Evolutionary conservation across 495 filamentous ascomycete species (phyloP).

Genomic region (Chaetomium tenue): DNA sequence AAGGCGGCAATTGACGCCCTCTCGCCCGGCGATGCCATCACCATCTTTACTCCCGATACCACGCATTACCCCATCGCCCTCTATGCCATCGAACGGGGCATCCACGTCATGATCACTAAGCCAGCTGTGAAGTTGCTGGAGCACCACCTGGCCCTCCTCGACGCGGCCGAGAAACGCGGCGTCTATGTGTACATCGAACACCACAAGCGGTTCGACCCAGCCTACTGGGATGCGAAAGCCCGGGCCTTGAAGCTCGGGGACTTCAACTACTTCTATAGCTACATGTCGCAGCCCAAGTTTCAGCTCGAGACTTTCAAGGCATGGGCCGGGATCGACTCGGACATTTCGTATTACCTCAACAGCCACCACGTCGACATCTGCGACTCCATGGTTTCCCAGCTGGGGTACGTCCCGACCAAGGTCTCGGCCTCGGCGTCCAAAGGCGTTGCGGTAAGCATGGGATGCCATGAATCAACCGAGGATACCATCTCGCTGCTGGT

Average conservation of each 20-base stretch:
- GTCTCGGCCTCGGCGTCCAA: constrained; percentile 75
- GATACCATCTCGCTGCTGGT: constrained; percentile 91
- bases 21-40: constrained; percentile 81
- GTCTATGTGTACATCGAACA: constrained; percentile 95
- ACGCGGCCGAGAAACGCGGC: constrained; percentile 66
- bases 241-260: constrained; percentile 74
- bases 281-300: constrained; percentile 92
- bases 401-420: constrained; percentile 69
- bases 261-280: constrained; percentile 97
- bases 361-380: constrained; percentile 89
- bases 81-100: constrained; percentile 80
- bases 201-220: constrained; percentile 93
- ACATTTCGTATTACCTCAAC: constrained; percentile 95
- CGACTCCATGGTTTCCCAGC: constrained; percentile 76
- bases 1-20: constrained; percentile 86
- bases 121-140: constrained; percentile 82
- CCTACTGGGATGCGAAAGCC: constrained; percentile 81
- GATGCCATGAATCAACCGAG: constrained; percentile 77
- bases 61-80: constrained; percentile 94
- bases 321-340: constrained; percentile 87
- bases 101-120: constrained; percentile 93
- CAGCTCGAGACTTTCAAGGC: constrained; percentile 96
- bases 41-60: constrained; percentile 93
- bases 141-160: constrained; percentile 73
- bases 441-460: constrained; percentile 68